Base-by-base conservation (phyloP, 345 rosid species). In the Syzygium oleosum region DNA sequence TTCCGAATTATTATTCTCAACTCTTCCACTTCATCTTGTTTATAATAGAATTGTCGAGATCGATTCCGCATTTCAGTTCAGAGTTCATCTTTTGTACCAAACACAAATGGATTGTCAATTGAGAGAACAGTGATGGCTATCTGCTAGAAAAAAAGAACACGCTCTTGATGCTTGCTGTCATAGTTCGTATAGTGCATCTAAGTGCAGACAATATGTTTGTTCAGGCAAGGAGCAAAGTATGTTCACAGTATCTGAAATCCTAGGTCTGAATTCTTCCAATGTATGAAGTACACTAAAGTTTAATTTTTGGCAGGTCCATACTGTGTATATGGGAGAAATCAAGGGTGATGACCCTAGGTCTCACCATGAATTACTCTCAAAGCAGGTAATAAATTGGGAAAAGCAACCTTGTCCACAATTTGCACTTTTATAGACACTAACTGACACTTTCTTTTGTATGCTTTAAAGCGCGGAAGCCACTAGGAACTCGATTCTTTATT, bases 321-420 rank as follows among this genome's bases (percentile, higher is more conserved):
- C 89, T 84, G 95, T 94, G 56, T 89, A 93, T 79, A 89, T 94
- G 91, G 94, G 95, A 79, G 93, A 38, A 93, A 89, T 41, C 86
- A 87, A 73, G 87, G 88, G 90, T 85, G 92, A 91, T 63, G 94
- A 92, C 91, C 92, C 92, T 78, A 12, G 41, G 80, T 88, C 85
- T 56, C 94, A 94, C 84, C 89, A 91, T 38, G 56, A 86, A 87
- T 88, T 92, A 88, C 88, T 94, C 79, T 89, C 90, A 52, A 65
- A 87, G 92, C 85, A 93, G 94, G 94, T 94, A 87, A 63, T 61
- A 84, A 63, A 84, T 59, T 38, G 83, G 41, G 16, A 61, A 49
- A 25, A n/a, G 52, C 29, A 43, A 49, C 52, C 51, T 9, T 51
- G 14, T 54, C 52, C n/a, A 6, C 51, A 9, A 43, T 51, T 19